phyloP scores from a whole-genome alignment of 2,329 filamentous ascomycete genomes.

The Sclerotiophoma versabilis region DNA sequence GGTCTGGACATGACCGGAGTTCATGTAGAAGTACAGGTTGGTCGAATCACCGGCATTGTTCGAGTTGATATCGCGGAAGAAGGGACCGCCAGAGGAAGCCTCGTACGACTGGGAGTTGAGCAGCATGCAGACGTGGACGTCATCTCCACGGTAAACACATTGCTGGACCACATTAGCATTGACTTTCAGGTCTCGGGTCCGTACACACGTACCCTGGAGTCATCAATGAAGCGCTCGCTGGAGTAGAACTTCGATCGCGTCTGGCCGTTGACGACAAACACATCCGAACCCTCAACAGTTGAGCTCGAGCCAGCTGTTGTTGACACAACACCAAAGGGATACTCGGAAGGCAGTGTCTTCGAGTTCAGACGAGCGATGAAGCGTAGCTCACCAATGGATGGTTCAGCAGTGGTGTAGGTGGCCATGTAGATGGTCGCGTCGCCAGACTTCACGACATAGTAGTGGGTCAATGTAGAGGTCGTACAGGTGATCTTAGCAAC shows the following conservation, averaged over 20 bases:
- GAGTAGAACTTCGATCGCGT: slow-evolving; percentile 76
- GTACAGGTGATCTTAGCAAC: slow-evolving; percentile 67
- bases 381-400: slow-evolving; percentile 61
- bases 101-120: slow-evolving; percentile 64
- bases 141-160: slow-evolving; percentile 62
- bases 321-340: slow-evolving; percentile 56
- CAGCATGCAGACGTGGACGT: slow-evolving; percentile 68
- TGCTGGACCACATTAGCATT: slow-evolving; percentile 54
- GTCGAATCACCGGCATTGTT: slow-evolving; percentile 68
- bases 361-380: slow-evolving; percentile 68
- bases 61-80: slow-evolving; percentile 67
- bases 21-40: slow-evolving; percentile 73
- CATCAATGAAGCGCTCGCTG: slow-evolving; percentile 73
- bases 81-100: slow-evolving; percentile 69
- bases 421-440: slow-evolving; percentile 63
- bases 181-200: neutral
- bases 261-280: slow-evolving; percentile 65
- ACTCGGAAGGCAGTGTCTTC: slow-evolving; percentile 44
- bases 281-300: slow-evolving; percentile 62
- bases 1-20: slow-evolving; percentile 66
- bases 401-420: slow-evolving; percentile 64
- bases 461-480: slow-evolving; percentile 68
- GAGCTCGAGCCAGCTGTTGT: slow-evolving; percentile 60
- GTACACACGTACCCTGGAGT: slow-evolving; percentile 40
- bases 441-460: slow-evolving; percentile 67